Evolutionary conservation across 257 asterid species (phyloP).

Genomic region (Cruciata laevipes): DNA sequence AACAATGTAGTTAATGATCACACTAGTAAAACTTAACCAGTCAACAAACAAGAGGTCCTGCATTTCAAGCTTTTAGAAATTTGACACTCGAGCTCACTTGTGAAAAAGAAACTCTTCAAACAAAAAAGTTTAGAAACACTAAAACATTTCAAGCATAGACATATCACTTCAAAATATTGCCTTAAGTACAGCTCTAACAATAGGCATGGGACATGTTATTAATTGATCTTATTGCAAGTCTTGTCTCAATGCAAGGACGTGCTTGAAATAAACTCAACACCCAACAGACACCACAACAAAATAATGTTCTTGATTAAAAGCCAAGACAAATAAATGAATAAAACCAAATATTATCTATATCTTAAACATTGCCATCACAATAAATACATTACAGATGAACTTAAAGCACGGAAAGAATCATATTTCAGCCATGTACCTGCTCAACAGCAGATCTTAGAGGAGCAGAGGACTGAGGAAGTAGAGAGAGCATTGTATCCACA

Average conservation of each 20-base stretch:
- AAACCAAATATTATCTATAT: background rate
- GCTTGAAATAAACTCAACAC: background rate
- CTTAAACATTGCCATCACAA: background rate
- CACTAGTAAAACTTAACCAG: background rate
- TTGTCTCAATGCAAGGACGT: background rate
- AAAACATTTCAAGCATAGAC: too few species aligned
- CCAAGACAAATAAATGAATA: background rate
- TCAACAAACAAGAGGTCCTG: background rate
- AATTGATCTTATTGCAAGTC: background rate
- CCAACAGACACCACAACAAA: too few species aligned
- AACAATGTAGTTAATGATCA: background rate
- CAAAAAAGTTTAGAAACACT: background rate
- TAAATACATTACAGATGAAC: background rate
- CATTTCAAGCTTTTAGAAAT: background rate
- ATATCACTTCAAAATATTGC: background rate
- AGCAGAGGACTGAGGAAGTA: conserved; percentile 88
- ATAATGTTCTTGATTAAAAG: background rate
- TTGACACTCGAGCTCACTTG: too few species aligned
- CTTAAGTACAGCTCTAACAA: background rate
- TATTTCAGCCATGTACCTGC: conserved; percentile 45
- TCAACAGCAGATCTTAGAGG: conserved; percentile 88
- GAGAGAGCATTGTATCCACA: conserved; percentile 90
- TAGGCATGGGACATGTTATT: background rate
- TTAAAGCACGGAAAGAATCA: background rate
- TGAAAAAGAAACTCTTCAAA: background rate